phyloP scores from a whole-genome alignment of 768 basidiomycete genomes.

The Auriscalpium orientale region DNA sequence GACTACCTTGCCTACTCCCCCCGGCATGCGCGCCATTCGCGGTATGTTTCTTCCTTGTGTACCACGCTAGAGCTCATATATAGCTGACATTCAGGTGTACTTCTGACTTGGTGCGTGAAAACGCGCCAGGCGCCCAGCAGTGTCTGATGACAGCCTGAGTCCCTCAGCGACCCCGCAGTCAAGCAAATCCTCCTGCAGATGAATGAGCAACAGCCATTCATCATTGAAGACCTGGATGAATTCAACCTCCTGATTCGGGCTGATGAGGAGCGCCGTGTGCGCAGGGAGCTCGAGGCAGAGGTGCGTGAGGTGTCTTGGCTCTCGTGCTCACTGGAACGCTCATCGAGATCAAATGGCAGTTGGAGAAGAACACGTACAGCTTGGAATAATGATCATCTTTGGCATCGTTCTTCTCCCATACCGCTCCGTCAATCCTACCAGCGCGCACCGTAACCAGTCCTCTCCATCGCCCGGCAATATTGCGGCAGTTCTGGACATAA shows the following conservation, averaged over 20 bases:
- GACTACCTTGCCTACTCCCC: not conserved
- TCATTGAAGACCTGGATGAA: constrained; percentile 84
- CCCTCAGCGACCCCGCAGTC: constrained; percentile 71
- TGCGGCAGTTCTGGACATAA: too few relatives aligned
- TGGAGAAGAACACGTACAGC: constrained; percentile 85
- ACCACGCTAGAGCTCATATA: not conserved
- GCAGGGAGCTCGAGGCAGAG: constrained; percentile 68
- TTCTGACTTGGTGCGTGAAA: constrained; percentile 58
- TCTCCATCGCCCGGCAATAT: too few relatives aligned
- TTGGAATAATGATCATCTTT: constrained; percentile 19
- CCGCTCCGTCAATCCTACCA: too few relatives aligned
- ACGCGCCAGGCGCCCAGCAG: not conserved
- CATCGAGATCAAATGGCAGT: constrained; percentile 28
- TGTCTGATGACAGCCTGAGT: not conserved
- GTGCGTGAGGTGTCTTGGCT: constrained; percentile 29
- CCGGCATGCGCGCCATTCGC: not conserved
- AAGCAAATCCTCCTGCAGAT: constrained; percentile 80
- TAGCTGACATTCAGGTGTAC: constrained; percentile 37
- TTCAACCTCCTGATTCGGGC: constrained; percentile 77
- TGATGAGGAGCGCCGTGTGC: constrained; percentile 70
- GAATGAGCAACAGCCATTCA: constrained; percentile 75
- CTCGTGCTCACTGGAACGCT: not conserved
- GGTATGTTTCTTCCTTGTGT: not conserved
- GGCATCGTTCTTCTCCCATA: too few relatives aligned
- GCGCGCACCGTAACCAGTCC: too few relatives aligned